Evolutionary conservation across 495 filamentous ascomycete genomes (phyloP).

Genomic region (Aspergillus conjunctus): DNA sequence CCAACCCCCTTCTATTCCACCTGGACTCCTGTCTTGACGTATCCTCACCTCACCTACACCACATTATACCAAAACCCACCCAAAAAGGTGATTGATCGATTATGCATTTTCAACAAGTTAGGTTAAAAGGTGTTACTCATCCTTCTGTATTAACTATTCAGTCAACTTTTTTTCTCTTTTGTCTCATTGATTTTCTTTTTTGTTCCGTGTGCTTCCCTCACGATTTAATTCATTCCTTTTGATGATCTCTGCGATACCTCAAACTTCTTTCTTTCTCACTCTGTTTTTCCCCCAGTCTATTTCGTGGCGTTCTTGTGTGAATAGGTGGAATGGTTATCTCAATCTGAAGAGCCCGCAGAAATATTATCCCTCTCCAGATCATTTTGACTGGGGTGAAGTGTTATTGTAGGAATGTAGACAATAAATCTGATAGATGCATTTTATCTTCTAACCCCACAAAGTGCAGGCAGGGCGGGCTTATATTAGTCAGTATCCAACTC

Average conservation of each 20-base stretch:
- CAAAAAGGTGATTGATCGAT: neutral
- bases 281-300: neutral
- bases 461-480: too few species aligned
- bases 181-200: constrained; percentile 13
- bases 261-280: too few species aligned
- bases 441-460: neutral
- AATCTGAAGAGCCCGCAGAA: neutral
- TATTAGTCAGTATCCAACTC: neutral
- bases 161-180: constrained; percentile 10
- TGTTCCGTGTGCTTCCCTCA: constrained; percentile 4
- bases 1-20: neutral
- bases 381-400: neutral
- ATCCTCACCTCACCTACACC: neutral
- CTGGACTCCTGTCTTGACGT: neutral
- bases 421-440: neutral
- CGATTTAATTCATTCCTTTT: constrained; percentile 8
- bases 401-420: neutral
- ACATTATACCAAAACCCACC: neutral
- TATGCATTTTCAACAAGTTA: neutral
- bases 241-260: constrained; percentile 15
- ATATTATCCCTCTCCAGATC: neutral
- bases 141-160: neutral
- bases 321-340: constrained; percentile 12
- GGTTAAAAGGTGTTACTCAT: neutral
- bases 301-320: constrained; percentile 8